Evolutionary conservation across 306 rosid genomes (phyloP), one percentile per base, ranked within the genome.

Genomic region (Dryas drummondii): DNA sequence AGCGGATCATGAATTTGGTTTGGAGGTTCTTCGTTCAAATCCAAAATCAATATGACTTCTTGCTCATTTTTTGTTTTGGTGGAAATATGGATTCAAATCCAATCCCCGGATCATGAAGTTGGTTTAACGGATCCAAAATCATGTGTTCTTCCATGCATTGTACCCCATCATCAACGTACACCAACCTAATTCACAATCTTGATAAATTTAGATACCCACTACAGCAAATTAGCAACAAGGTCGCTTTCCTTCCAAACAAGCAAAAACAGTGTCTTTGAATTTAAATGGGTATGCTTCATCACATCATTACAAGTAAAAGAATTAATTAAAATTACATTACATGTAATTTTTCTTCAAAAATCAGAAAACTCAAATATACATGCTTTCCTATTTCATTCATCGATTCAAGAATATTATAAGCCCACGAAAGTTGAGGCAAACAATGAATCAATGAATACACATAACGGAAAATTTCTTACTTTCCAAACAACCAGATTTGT

Each of bases 71-170:
- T n/a, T n/a, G n/a, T n/a, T n/a, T n/a, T n/a, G n/a, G n/a, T n/a
- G n/a, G n/a, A n/a, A n/a, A n/a, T 51, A 87, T 68, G 68, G 86
- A 73, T 71, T 84, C 91, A 46, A 86, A 76, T 70, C 81, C 83
- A 66, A 51, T 4, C n/a, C 22, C 81, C 7, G 96, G 74, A 76
- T 73, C 60, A 79, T 50, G 82, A 50, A 76, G 75, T 27, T 74
- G 83, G 54, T 77, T 82, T 67, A 58, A 68, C 74, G 88, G 91
- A 80, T 88, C 91, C 68, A 87, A 82, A 64, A 76, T 82, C 91
- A 87, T 86, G 66, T 52, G 65, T 76, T 74, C 81, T 65, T 78
- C 78, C 71, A 71, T 62, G 71, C 67, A 58, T 76, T 76, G 67
- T 59, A 73, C 61, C 66, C 85, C 85, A 75, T 81, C 11, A 49